Base-by-base conservation (phyloP, 768 basidiomycete genomes). In the Hypholoma fasciculare region DNA sequence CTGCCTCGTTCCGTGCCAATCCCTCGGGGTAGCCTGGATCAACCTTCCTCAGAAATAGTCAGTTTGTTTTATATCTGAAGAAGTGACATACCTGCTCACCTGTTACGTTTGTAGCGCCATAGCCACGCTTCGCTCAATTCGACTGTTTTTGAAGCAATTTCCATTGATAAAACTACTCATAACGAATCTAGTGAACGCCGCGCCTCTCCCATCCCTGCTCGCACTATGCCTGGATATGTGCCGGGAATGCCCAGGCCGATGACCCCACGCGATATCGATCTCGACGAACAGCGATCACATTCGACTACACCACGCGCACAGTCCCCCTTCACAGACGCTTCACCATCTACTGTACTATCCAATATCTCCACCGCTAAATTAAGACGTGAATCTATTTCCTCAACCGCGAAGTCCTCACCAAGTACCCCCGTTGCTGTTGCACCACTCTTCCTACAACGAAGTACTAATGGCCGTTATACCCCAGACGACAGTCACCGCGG, bases 191-290 rank as follows among this genome's bases (percentile, higher is more conserved):
- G 83, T 19, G 76, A 77, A 49, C 81, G 76, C 40, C 81, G 78
- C n/a, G 71, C 82, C 49, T 88, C 86, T 2, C 88, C 88, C 43
- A 75, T 86, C 20, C 86, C 87, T 26, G 76, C 84, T 47, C 82
- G 83, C 44, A 83, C 77, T 3, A 67, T 91, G 19, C 92, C 92
- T 54, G 92, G 92, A 13, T 94, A 94, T 71, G 86, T 92, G 56
- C 92, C 92, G 20, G 92, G 92, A 11, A 94, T 94, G 92, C 89
- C 90, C 19, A 78, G 92, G 42, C 92, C 92, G 16, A 92, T 94
- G 89, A 94, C 92, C 6, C 92, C 92, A n/a, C 87, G 85, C 56
- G 89, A 91, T 61, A 74, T 82, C 34, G 92, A 92, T 49, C 68
- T 79, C 27, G 91, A 93, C 54, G 89, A 92, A 58, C 82, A 84